Conservation (phyloP, 192 early-diverging fungal genomes). For the Rhizophagus sp. region DNA sequence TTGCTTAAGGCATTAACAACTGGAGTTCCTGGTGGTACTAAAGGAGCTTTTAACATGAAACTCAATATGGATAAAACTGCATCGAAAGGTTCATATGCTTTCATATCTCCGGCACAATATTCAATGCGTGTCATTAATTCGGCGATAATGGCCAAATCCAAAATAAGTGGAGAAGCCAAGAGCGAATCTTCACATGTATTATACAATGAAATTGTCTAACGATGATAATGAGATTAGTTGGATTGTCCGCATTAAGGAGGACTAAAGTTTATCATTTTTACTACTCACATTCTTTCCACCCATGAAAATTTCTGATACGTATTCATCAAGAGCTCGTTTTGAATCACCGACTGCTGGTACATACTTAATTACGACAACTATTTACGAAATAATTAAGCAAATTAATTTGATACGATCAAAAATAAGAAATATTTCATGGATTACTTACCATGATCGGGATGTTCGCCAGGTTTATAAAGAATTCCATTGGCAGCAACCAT, state of each 20-base stretch:
- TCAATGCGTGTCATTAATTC: slow-evolving; percentile 97
- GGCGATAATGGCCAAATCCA: slow-evolving; percentile 93
- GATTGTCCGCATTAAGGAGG: not conserved
- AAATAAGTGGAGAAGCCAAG: slow-evolving; percentile 94
- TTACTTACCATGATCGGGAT: slow-evolving; percentile 55
- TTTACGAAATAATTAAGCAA: slow-evolving; percentile 35
- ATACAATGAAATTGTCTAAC: slow-evolving; percentile 91
- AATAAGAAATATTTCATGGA: too few species aligned
- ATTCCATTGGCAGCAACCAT: slow-evolving; percentile 97
- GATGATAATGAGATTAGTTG: not conserved
- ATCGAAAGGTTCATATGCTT: slow-evolving; percentile 86
- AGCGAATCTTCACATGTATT: slow-evolving; percentile 99
- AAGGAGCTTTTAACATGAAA: slow-evolving; percentile 97
- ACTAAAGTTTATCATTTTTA: not conserved
- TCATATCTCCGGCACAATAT: slow-evolving; percentile 80
- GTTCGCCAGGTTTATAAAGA: slow-evolving; percentile 80
- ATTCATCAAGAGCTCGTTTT: slow-evolving; percentile 98
- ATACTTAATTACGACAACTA: slow-evolving; percentile 98
- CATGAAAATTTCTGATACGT: slow-evolving; percentile 99
- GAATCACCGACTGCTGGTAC: slow-evolving; percentile 94
- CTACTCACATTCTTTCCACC: slow-evolving; percentile 69
- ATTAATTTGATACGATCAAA: too few species aligned
- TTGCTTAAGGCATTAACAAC: slow-evolving; percentile 95
- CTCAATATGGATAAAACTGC: slow-evolving; percentile 89
- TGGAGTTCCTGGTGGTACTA: slow-evolving; percentile 90